Evolutionary conservation across 306 rosid species (phyloP), one percentile per base, ranked within the genome.

Genomic region (Spatholobus suberectus): DNA sequence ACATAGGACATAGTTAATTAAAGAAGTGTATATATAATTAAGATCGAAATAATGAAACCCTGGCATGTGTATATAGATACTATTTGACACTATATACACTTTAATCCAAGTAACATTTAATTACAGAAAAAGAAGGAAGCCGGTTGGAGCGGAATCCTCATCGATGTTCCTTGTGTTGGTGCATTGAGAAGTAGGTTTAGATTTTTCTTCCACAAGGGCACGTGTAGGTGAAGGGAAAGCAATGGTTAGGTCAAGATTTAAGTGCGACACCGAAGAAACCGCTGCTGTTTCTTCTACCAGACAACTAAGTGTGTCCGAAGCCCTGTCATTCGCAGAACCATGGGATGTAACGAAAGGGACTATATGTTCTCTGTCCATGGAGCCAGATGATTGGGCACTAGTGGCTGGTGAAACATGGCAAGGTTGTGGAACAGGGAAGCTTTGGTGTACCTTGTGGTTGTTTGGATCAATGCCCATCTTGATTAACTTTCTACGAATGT

Each of bases 241-340:
- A 79, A 90, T 90, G 65, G 85, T 81, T 73, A 90, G 80, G 38
- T 90, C 89, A 43, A 90, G 93, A 86, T 90, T 87, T 80, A 90
- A 67, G 17, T 58, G 71, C 1, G 88, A 29, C 6, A 86, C 58
- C 0, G 88, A 75, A 21, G 51, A 21, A 52, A 20, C 72, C 21
- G 26, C 35, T 9, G 38, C 2, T 34, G 74, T 80, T 79, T 57
- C 34, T 14, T 83, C 73, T 59, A 71, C 86, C 32, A 78, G 52
- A 13, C 81, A 41, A 41, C 46, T 59, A 4, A 66, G 52, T 15
- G 85, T 37, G 57, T 11, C 17, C 2, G 29, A 68, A 68, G 4
- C 2, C 11, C 59, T 52, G 5, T 49, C 7, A 49, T 15, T 12
- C 4, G 15, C n/a, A 44, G n/a, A 2, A 44, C 11, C 37, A n/a